These are phyloP conservation scores for Monosporascus sp. DNA, from an alignment of 2,329 filamentous ascomycete species.

Conservation along the genomic window DNA sequence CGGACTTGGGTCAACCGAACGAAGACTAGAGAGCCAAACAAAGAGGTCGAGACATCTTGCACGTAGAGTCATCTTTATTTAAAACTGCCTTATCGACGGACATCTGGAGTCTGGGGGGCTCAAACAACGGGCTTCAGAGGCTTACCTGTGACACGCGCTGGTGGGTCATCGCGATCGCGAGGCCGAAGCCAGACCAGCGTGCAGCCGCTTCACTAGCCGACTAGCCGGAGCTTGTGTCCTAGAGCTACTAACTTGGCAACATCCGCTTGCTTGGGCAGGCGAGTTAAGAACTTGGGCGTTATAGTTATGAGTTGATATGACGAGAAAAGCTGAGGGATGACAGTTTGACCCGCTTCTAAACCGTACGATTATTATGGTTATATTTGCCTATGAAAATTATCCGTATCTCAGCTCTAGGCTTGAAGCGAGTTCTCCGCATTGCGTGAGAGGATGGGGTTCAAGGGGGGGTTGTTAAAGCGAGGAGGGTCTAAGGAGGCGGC, in stretches of 20 bases:
- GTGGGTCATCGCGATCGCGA: background rate
- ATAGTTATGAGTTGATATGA: too few species aligned
- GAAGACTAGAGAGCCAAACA: slow-evolving; percentile 23
- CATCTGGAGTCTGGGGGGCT: background rate
- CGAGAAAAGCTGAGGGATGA: too few species aligned
- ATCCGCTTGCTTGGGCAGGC: too few species aligned
- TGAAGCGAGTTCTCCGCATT: background rate
- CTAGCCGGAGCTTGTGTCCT: background rate
- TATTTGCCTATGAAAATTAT: too few species aligned
- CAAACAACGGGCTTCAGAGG: background rate
- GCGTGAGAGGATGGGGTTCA: too few species aligned
- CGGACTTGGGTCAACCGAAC: slow-evolving; percentile 21
- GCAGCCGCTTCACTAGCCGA: background rate
- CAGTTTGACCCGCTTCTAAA: too few species aligned
- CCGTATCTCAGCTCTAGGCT: too few species aligned
- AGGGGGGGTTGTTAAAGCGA: background rate
- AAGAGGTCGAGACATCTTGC: slow-evolving; percentile 4
- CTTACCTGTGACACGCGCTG: background rate
- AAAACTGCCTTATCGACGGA: background rate
- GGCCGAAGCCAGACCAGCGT: background rate
- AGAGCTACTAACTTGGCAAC: background rate
- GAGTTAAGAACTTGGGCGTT: too few species aligned
- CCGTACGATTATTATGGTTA: too few species aligned
- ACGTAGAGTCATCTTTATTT: background rate
- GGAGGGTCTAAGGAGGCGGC: background rate